Percentiles rank a stretch among this genome's conserved stretches.
These are phyloP conservation scores for Podosphaera fusca DNA, from an alignment of 2,329 filamentous ascomycete species.

Conservation along the genomic window DNA sequence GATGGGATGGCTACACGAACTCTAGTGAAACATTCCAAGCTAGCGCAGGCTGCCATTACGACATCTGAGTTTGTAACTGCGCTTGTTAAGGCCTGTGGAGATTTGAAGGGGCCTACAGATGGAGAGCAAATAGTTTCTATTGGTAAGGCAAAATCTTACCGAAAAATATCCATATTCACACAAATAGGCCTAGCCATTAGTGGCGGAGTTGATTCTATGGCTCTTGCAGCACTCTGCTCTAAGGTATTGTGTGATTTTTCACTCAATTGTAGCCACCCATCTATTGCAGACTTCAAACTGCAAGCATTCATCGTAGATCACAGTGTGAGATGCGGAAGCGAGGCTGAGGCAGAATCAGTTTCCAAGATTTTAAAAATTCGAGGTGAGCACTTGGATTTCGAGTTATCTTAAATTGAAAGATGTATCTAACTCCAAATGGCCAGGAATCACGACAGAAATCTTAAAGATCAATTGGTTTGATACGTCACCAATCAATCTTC, in stretches of 20 bases:
- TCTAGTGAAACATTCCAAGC: no score
- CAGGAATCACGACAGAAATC: conserved; percentile 13
- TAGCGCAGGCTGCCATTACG: no score
- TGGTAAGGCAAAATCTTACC: no score
- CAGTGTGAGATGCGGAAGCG: conserved; percentile 27
- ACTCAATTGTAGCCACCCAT: conserved; percentile 19
- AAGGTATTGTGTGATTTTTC: conserved; percentile 13
- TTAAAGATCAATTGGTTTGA: conserved; percentile 28
- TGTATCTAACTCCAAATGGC: neutral
- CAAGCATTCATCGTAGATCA: conserved; percentile 34
- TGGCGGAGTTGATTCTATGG: conserved; percentile 96
- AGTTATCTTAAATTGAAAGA: neutral
- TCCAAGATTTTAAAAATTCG: conserved; percentile 11
- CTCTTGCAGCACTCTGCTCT: conserved; percentile 53
- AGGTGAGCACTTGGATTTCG: conserved; percentile 6
- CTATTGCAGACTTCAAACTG: conserved; percentile 16
- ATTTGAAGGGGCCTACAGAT: no score
- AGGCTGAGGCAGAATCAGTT: conserved; percentile 28
- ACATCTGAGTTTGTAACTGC: no score
- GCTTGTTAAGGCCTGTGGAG: no score
- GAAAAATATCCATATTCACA: no score
- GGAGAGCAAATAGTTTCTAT: no score
- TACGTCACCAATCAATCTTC: conserved; percentile 21
- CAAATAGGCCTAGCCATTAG: conserved; percentile 53
- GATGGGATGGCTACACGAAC: no score